phyloP scores from a whole-genome alignment of 1,284 basidiomycete genomes.

The Puccinia hordei region DNA sequence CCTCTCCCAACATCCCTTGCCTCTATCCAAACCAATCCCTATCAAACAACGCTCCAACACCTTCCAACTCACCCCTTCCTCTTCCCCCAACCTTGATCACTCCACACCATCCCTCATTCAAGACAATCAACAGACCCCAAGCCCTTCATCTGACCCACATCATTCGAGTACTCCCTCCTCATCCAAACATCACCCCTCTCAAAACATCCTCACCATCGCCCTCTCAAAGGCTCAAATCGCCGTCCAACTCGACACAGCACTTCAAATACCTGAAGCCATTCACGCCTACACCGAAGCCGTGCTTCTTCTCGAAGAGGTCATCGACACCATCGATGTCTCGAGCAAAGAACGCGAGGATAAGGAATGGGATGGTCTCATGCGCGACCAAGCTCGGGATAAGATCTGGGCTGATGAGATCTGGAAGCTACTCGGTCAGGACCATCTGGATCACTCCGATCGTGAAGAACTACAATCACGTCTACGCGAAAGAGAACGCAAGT shows the following conservation, averaged over 20 bases:
- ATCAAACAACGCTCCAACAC: background rate
- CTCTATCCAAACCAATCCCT: background rate
- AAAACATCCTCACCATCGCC: constrained; percentile 60
- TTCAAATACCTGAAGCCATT: constrained; percentile 60
- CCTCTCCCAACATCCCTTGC: constrained; percentile 8
- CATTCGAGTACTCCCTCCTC: constrained; percentile 15
- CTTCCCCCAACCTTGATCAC: background rate
- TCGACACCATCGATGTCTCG: constrained; percentile 59
- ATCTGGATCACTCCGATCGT: background rate
- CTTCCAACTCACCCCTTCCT: background rate
- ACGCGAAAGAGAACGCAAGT: constrained; percentile 25
- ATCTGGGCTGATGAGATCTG: constrained; percentile 33
- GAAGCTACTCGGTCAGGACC: background rate
- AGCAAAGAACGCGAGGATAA: constrained; percentile 39
- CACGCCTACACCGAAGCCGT: constrained; percentile 60
- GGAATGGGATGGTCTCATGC: constrained; percentile 18
- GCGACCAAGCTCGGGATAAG: constrained; percentile 42
- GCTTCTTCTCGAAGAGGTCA: constrained; percentile 60
- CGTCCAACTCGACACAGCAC: constrained; percentile 60
- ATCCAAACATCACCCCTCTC: constrained; percentile 54
- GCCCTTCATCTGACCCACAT: background rate
- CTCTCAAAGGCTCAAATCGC: constrained; percentile 61
- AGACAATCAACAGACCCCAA: background rate
- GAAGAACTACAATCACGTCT: constrained; percentile 13
- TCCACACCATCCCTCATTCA: constrained; percentile 17